Percentiles rank a stretch among this genome's conserved stretches.
phyloP scores from a whole-genome alignment of 139 green algal genomes.

The Ulvella scutata region DNA sequence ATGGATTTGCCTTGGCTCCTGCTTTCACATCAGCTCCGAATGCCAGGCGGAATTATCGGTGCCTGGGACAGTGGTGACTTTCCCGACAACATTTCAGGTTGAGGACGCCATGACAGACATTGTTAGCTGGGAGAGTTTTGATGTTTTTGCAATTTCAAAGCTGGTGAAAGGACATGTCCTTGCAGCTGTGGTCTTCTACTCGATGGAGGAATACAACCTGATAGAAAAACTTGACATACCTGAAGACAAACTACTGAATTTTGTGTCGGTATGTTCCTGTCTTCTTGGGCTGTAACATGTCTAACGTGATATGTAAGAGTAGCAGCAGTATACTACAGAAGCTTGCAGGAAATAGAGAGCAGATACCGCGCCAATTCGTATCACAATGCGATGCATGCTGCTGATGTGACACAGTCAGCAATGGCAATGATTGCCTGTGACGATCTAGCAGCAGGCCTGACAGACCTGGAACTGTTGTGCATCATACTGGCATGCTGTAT shows the following conservation, averaged over 20 bases:
- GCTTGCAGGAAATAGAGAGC: conserved; percentile 15
- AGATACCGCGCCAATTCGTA: conserved; percentile 37
- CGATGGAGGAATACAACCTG: conserved; percentile 21
- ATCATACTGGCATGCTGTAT: conserved; percentile 36
- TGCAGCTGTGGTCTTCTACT: conserved; percentile 14
- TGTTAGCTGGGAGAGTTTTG: conserved; percentile 34
- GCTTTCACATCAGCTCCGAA: not conserved
- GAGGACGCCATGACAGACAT: conserved; percentile 13
- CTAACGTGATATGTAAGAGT: not conserved
- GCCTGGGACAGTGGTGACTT: too few species aligned
- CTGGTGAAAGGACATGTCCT: conserved; percentile 19
- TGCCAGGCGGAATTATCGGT: too few species aligned
- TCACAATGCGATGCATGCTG: conserved; percentile 47
- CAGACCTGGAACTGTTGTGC: conserved; percentile 33
- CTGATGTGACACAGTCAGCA: conserved; percentile 45
- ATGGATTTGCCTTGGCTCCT: not conserved
- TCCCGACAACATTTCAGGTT: not conserved
- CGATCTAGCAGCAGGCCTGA: conserved; percentile 20
- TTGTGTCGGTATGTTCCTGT: conserved; percentile 10
- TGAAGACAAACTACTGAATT: conserved; percentile 12
- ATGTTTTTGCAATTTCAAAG: conserved; percentile 31
- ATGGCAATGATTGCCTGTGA: conserved; percentile 29
- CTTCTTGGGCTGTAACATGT: not conserved
- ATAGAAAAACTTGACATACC: conserved; percentile 22
- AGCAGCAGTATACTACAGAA: not conserved